A percentile compares a stretch with the other conserved stretches of the same genome.
Evolutionary conservation across 176 grass and related monocot species (phyloP).

Genomic region (Urochloa ruziziensis): DNA sequence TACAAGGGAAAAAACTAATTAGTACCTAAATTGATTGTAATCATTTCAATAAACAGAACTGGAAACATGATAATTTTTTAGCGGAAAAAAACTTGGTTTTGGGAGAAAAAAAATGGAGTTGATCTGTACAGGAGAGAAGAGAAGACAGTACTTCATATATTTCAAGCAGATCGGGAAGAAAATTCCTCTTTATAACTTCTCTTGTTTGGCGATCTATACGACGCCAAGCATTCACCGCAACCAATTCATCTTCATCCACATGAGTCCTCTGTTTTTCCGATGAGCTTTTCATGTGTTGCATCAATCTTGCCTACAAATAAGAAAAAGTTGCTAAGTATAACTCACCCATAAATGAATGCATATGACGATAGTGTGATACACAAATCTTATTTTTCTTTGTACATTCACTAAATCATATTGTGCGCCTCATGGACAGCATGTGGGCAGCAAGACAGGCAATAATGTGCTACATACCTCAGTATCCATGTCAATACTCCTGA

Average conservation of each 20-base stretch:
- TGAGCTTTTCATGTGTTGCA: conserved; percentile 42
- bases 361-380: not conserved
- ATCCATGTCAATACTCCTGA: conserved; percentile 93
- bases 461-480: conserved; percentile 46
- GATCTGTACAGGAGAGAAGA: not conserved
- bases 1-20: not conserved
- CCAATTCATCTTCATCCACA: conserved; percentile 47
- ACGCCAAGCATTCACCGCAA: conserved; percentile 72
- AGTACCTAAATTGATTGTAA: not conserved
- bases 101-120: not conserved
- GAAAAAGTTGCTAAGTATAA: not conserved
- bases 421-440: not conserved
- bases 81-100: not conserved
- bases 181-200: conserved; percentile 71
- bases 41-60: not conserved
- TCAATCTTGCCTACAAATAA: conserved; percentile 59
- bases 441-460: not conserved
- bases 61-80: not conserved
- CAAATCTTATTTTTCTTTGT: not conserved
- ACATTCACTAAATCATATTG: not conserved
- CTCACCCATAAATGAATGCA: not conserved
- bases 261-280: conserved; percentile 49
- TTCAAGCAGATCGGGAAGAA: conserved; percentile 68
- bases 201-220: conserved; percentile 78
- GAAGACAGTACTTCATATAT: conserved; percentile 63